Evolutionary conservation across 2,329 filamentous ascomycete species (phyloP).

Genomic region (Pestalotiopsis sp.): DNA sequence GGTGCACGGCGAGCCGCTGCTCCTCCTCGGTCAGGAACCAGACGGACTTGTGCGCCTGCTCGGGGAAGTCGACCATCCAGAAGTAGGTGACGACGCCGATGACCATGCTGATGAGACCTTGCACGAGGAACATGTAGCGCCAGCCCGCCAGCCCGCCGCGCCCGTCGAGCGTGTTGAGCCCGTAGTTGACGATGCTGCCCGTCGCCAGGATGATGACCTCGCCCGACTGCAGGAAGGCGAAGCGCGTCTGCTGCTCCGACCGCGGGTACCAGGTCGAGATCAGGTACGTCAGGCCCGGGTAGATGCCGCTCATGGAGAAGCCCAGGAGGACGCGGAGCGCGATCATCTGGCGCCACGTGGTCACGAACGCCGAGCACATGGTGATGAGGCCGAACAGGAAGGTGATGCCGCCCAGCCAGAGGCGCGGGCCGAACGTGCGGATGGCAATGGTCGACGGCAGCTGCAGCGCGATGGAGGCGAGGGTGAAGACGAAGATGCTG

Average conservation of each 20-base stretch:
- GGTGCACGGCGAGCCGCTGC: constrained; percentile 54
- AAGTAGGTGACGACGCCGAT: constrained; percentile 65
- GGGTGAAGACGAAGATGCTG: constrained; percentile 74
- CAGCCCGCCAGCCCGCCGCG: constrained; percentile 59
- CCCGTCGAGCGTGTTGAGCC: constrained; percentile 65
- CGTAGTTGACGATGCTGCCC: constrained; percentile 69
- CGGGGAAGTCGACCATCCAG: constrained; percentile 74
- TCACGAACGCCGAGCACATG: constrained; percentile 68
- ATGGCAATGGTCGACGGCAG: constrained; percentile 70
- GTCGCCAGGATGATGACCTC: constrained; percentile 68
- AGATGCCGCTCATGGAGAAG: constrained; percentile 59
- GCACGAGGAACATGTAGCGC: constrained; percentile 72
- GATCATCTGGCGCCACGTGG: constrained; percentile 71
- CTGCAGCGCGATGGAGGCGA: constrained; percentile 69
- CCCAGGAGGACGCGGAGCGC: constrained; percentile 67
- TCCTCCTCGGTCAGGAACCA: constrained; percentile 60
- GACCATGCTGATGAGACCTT: constrained; percentile 62
- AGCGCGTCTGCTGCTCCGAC: constrained; percentile 67
- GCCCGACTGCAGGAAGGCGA: constrained; percentile 65
- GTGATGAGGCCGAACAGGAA: constrained; percentile 65
- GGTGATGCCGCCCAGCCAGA: constrained; percentile 67
- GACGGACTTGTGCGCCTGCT: constrained; percentile 58
- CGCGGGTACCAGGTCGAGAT: constrained; percentile 65
- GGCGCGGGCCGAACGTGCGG: constrained; percentile 63
- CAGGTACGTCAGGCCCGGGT: constrained; percentile 53